phyloP scores from a whole-genome alignment of 192 early-diverging fungal species.

The Backusella luteola region DNA sequence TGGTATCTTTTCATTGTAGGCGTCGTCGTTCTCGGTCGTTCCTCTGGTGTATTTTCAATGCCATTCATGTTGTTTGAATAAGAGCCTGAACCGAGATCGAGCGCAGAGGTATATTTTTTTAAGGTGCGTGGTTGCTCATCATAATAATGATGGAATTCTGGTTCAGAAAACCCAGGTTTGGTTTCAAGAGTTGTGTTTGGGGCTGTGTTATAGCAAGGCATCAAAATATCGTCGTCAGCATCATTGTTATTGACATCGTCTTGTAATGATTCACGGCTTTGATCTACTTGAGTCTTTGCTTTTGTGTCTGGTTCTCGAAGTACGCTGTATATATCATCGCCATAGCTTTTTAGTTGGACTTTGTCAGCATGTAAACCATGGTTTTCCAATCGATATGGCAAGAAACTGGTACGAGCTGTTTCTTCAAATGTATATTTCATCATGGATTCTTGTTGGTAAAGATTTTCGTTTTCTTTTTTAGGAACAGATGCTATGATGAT shows the following conservation, averaged over 20 bases:
- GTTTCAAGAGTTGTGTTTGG: background rate
- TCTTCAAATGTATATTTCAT: constrained; percentile 16
- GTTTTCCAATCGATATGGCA: background rate
- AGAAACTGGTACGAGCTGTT: background rate
- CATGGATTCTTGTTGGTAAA: background rate
- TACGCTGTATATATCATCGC: background rate
- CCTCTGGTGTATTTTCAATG: background rate
- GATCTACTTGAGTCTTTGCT: background rate
- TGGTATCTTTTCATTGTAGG: constrained; percentile 1
- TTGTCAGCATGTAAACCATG: background rate
- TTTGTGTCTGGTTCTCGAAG: background rate
- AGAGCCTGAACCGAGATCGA: constrained; percentile 17
- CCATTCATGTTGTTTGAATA: background rate
- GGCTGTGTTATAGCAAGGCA: background rate
- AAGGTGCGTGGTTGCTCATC: background rate
- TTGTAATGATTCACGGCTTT: background rate
- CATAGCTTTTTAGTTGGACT: background rate
- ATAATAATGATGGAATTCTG: background rate
- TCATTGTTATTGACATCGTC: background rate
- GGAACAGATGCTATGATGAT: constrained; percentile 29
- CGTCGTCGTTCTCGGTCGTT: constrained; percentile 15
- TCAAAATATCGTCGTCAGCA: background rate
- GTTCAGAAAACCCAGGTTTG: background rate
- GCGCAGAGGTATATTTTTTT: constrained; percentile 27
- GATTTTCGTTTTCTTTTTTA: background rate